A percentile compares a stretch with the other conserved stretches of the same genome.
Evolutionary conservation across 768 basidiomycete genomes (phyloP).

Genomic region (Boletus reticuloceps): DNA sequence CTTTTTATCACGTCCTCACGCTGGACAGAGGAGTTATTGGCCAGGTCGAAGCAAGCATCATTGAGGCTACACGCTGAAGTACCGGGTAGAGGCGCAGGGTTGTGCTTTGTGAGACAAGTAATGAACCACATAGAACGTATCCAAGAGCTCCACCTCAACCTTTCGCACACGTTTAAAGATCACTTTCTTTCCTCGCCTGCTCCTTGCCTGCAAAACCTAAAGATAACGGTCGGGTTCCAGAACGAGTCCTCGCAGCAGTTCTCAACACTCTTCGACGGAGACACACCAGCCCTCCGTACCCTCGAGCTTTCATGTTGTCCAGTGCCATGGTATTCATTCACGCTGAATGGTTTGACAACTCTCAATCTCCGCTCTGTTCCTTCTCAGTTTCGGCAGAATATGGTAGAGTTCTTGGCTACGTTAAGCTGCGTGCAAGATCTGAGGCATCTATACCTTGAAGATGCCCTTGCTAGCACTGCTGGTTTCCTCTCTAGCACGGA

Average conservation of each 20-base stretch:
- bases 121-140: background rate
- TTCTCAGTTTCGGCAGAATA: slow-evolving; percentile 20
- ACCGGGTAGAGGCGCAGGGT: no score
- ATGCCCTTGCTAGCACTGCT: no score
- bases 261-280: background rate
- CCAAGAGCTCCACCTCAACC: background rate
- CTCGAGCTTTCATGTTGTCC: background rate
- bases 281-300: background rate
- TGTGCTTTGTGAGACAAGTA: background rate
- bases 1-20: slow-evolving; percentile 28
- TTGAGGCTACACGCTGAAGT: background rate
- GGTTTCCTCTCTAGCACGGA: no score
- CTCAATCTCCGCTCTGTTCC: slow-evolving; percentile 32
- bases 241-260: background rate
- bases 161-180: no score
- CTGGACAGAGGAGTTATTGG: slow-evolving; percentile 41
- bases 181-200: background rate
- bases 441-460: no score
- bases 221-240: background rate
- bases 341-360: slow-evolving; percentile 28
- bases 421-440: no score
- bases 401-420: slow-evolving; percentile 24
- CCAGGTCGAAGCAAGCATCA: slow-evolving; percentile 40
- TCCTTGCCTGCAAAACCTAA: background rate
- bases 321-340: background rate